Evolutionary conservation across 2,329 filamentous ascomycete genomes (phyloP), one percentile per base, ranked within the genome.

Genomic region (Diaporthe sp.): DNA sequence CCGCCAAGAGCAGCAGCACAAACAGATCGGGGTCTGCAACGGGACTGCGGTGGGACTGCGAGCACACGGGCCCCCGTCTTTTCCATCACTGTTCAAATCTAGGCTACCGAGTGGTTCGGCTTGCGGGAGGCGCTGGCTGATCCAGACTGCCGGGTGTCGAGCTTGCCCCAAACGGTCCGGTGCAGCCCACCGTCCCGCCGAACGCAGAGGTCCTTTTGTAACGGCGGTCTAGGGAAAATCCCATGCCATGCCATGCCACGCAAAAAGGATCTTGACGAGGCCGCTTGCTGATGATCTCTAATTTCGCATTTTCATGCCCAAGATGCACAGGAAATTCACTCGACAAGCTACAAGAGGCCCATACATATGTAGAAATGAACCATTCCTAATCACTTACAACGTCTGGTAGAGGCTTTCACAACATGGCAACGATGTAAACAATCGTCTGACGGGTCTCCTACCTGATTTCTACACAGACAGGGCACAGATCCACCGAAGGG

Each of bases 81-180:
- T 49, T 19, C 61, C 61, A 10, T 51, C 37, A 55, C 65, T 55
- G 65, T 5, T 39, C 15, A 42, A 4, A 53, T 42, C 1, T 53
- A 22, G 17, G 46, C 22, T 9, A 9, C 10, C 49, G n/a, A 13
- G 10, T 46, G 15, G n/a, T 7, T 46, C 28, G 42, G 17, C 10
- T 25, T 12, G 42, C 57, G 42, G 44, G 55, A 72, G 46, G 34
- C 46, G 46, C 65, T 62, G 37, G 37, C 25, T 44, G 70, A 34
- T 55, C 70, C 70, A 73, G 46, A 73, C 44, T 73, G 70, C 59
- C 70, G 70, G 70, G 70, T 53, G 46, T 10, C 31, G 37, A 71
- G 46, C 57, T 53, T 53, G 42, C 34, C 53, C 22, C 5, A 44
- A 15, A 62, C 31, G 44, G 44, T 28, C 70, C 70, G 31, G 79